Evolutionary conservation across 2,329 filamentous ascomycete genomes (phyloP), one percentile per base, ranked within the genome.

Genomic region (Pseudocercospora vitis): DNA sequence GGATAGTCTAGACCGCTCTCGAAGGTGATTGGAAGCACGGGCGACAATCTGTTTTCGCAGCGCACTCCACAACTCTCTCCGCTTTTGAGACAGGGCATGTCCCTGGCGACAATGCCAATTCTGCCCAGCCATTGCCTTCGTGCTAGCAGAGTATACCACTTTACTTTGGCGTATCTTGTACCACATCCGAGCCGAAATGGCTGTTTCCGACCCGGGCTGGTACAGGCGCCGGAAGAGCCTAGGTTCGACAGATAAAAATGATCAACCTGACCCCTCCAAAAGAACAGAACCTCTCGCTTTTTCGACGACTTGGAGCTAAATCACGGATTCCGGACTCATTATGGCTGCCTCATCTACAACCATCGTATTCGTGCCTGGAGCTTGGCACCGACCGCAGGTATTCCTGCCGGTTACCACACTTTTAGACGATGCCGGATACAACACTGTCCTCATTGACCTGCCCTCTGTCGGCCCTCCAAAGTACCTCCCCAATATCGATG

Each of bases 331-430:
- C 16, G 23, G n/a, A 3, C 8, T 7, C 21, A 26, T 46, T 35
- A 42, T 37, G 28, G 24, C 44, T 23, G 9, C 28, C 8, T n/a
- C 31, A 18, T 46, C 40, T 24, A 47, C 50, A 23, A 57, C 48
- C 16, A 54, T 57, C 23, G 37, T 57, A 24, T 42, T 53, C 19
- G 40, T 55, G 29, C 56, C 53, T 16, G 56, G 53, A 39, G 56
- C 56, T 45, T 57, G 47, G 50, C 54, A 57, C 28, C 46, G 46
- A 40, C 54, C 54, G 4, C 12, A 33, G 18, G 37, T 32, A 44
- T 57, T 33, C 46, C 26, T 24, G 3, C 39, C 26, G 32, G 48
- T 50, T 4, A 23, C 29, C 18, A 37, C 18, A 24, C 46, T 32
- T 2, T 46, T 57, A 2, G 48, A 50, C 19, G 18, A 40, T 7